Percentiles rank a stretch among this genome's conserved stretches.
Conservation (phyloP, 2,329 filamentous ascomycete species). For the Cladosporium velox region DNA sequence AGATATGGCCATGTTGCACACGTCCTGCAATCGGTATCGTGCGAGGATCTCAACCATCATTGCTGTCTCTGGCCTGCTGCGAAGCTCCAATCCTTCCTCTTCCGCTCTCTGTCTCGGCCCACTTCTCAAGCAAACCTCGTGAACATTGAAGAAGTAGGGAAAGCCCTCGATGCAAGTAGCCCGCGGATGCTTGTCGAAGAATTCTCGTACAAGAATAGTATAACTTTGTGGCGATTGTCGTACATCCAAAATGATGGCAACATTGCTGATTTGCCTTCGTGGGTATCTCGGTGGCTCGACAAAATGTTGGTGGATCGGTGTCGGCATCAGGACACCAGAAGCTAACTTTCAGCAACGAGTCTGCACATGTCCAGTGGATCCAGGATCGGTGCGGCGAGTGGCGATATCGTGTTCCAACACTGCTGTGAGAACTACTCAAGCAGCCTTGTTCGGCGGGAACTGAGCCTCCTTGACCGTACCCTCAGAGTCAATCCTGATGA, state of each 20-base stretch:
- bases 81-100: background rate
- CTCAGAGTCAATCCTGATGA: conserved; percentile 69
- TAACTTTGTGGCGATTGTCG: background rate
- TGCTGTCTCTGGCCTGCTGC: background rate
- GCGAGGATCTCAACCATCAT: background rate
- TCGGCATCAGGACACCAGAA: background rate
- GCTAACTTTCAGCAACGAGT: background rate
- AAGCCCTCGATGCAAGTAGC: background rate
- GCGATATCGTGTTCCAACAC: background rate
- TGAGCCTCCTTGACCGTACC: conserved; percentile 68
- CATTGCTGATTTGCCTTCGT: background rate
- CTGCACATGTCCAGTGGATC: background rate
- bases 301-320: background rate
- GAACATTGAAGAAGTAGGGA: background rate
- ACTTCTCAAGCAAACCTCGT: background rate
- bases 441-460: conserved; percentile 67
- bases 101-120: background rate
- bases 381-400: background rate
- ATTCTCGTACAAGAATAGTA: background rate
- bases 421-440: conserved; percentile 26
- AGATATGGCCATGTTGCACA: background rate
- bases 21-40: background rate
- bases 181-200: background rate
- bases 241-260: background rate
- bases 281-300: background rate